A percentile compares a stretch with the other conserved stretches of the same genome.
Evolutionary conservation across 306 rosid species (phyloP).

Genomic region (Gleditsia sinensis): DNA sequence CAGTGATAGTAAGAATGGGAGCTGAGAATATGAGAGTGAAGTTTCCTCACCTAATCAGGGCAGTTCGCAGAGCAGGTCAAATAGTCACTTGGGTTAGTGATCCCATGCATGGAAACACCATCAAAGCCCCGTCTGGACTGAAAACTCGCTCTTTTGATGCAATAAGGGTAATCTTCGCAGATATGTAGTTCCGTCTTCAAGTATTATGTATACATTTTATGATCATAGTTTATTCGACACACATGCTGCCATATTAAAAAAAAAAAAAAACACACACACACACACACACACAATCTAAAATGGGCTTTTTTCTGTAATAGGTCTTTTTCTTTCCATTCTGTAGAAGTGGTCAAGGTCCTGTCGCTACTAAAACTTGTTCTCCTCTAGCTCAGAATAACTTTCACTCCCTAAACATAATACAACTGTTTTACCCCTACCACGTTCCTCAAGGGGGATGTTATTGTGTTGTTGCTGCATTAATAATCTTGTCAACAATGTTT

Average conservation of each 20-base stretch:
- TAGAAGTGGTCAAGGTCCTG: neutral
- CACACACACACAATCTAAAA: neutral
- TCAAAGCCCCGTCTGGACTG: slow-evolving; percentile 62
- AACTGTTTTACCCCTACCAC: neutral
- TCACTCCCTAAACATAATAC: too few species aligned
- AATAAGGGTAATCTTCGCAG: slow-evolving; percentile 48
- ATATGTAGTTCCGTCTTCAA: slow-evolving; percentile 14
- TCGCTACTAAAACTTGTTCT: neutral
- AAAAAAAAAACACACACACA: neutral
- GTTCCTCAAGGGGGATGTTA: neutral
- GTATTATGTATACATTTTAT: neutral
- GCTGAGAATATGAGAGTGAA: slow-evolving; percentile 65
- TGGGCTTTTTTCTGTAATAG: neutral
- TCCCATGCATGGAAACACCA: slow-evolving; percentile 66
- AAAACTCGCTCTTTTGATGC: slow-evolving; percentile 61
- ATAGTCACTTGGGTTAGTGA: slow-evolving; percentile 65
- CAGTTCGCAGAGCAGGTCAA: slow-evolving; percentile 57
- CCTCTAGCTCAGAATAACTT: neutral
- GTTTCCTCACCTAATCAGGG: slow-evolving; percentile 59
- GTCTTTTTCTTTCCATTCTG: slow-evolving; percentile 1
- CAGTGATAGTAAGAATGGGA: slow-evolving; percentile 60
- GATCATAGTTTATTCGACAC: neutral
- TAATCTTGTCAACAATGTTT: neutral
- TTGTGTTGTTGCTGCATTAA: neutral
- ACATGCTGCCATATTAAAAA: neutral